Evolutionary conservation across 2,329 filamentous ascomycete species (phyloP).

Genomic region (Aaosphaeria arxii): DNA sequence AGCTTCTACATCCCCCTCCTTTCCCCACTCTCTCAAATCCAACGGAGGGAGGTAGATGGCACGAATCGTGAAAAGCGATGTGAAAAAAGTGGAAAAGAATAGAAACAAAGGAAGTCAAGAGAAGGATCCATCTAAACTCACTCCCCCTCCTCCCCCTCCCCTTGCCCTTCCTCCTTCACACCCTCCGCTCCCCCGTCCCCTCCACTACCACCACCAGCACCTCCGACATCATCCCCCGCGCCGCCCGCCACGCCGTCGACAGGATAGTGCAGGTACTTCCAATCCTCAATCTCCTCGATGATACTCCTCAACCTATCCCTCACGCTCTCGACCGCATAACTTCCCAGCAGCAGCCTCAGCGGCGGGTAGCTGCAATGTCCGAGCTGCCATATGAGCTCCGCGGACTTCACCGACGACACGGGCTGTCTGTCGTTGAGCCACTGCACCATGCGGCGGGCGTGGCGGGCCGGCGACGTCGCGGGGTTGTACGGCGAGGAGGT

Average conservation of each 20-base stretch:
- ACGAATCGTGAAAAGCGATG: neutral
- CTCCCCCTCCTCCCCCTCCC: slow-evolving; percentile 7
- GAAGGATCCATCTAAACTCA: neutral
- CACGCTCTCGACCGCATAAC: slow-evolving; percentile 94
- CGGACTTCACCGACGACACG: slow-evolving; percentile 87
- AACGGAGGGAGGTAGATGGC: neutral
- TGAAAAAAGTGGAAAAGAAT: too few species aligned
- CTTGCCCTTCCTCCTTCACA: slow-evolving; percentile 15
- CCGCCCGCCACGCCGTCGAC: slow-evolving; percentile 12
- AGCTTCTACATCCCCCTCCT: too few species aligned
- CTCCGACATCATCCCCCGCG: slow-evolving; percentile 3
- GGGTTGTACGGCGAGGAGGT: slow-evolving; percentile 74
- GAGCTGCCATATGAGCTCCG: slow-evolving; percentile 89
- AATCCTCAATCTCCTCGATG: slow-evolving; percentile 86
- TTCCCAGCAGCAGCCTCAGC: slow-evolving; percentile 79
- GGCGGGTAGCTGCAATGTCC: slow-evolving; percentile 95
- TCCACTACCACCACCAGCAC: slow-evolving; percentile 7
- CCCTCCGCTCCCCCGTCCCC: slow-evolving; percentile 3
- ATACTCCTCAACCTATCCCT: slow-evolving; percentile 84
- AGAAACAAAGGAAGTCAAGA: too few species aligned
- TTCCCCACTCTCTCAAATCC: neutral
- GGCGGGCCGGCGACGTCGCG: slow-evolving; percentile 76
- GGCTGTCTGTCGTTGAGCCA: slow-evolving; percentile 93
- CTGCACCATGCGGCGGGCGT: slow-evolving; percentile 87
- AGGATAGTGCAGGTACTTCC: slow-evolving; percentile 79